Evolutionary conservation across 768 basidiomycete species (phyloP).

Genomic region (Exsudoporus frostii): DNA sequence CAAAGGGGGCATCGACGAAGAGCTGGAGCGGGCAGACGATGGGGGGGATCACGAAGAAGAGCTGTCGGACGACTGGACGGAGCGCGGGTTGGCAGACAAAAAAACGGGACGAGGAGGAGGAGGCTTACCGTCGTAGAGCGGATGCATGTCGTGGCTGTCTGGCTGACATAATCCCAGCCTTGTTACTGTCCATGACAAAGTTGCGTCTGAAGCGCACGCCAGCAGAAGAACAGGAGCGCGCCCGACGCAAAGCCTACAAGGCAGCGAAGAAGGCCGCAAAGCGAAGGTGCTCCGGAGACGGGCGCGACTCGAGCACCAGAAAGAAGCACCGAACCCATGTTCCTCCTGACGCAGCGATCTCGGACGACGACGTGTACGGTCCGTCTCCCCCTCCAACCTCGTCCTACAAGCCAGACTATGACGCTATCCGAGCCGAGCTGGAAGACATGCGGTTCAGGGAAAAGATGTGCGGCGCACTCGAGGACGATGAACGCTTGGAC

Average conservation of each 20-base stretch:
- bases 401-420: constrained; percentile 41
- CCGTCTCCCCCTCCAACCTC: constrained; percentile 24
- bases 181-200: constrained; percentile 36
- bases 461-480: constrained; percentile 70
- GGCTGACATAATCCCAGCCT: constrained; percentile 18
- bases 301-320: constrained; percentile 4
- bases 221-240: constrained; percentile 50
- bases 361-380: constrained; percentile 15
- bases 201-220: constrained; percentile 63
- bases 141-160: constrained; percentile 9
- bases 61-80: constrained; percentile 35
- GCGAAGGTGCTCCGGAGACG: constrained; percentile 25
- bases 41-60: constrained; percentile 42
- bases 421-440: constrained; percentile 47
- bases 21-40: constrained; percentile 39
- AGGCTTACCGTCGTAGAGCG: constrained; percentile 24
- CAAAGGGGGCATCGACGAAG: constrained; percentile 74
- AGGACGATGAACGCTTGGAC: constrained; percentile 69
- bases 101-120: too few relatives aligned
- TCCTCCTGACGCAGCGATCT: not conserved
- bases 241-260: constrained; percentile 41
- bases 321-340: not conserved
- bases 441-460: constrained; percentile 69
- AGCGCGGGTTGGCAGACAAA: not conserved
- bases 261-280: constrained; percentile 51